Base-by-base conservation (phyloP, 495 filamentous ascomycete species). In the Penicillium chermesinum region DNA sequence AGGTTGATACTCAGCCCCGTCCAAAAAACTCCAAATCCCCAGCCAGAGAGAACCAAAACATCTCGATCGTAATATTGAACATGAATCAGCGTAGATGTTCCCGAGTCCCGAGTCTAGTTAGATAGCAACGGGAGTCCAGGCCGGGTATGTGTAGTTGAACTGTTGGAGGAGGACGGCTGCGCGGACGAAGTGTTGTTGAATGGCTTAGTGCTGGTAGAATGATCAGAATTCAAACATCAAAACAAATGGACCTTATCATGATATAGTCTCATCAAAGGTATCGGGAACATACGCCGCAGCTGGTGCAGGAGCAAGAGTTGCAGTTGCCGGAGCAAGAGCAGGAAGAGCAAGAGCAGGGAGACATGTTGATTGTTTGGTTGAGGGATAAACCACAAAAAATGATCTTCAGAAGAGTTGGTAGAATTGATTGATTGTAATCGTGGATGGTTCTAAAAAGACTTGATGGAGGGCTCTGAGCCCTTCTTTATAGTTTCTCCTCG, bases 281-380 rank as follows among this genome's bases (percentile, higher is more conserved):
- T 3, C 19, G 18, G 30, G 18, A 17, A 53, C 66, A 42, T 66
- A 72, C 69, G 20, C 34, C 57, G 67, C 69, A 72, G 54, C 42
- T 53, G 27, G 33, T 40, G 67, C 71, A 74, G 42, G 69, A 65
- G 67, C 71, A 72, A 34, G 63, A 63, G 49, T 54, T 64, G 67
- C 71, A 72, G 47, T 65, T 50, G 57, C 67, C 63, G 54, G 59
- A 55, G 69, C 69, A 72, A 65, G 64, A 71, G 67, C 62, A 71
- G 65, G 64, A 69, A 65, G 62, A 69, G 66, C 71, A 74, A 45
- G 57, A 40, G 65, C 69, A 72, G 66, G 69, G 67, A 64, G 57
- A 60, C 71, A 74, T 74, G 44, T 42, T 71, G 60, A 55, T 51
- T 41, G 44, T 41, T 35, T 44, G 40, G 49, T 46, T 53, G 44